A percentile compares a stretch with the other conserved stretches of the same genome.
Evolutionary conservation across 164 flowering plant species (phyloP).

Genomic region (Tinospora cordifolia): DNA sequence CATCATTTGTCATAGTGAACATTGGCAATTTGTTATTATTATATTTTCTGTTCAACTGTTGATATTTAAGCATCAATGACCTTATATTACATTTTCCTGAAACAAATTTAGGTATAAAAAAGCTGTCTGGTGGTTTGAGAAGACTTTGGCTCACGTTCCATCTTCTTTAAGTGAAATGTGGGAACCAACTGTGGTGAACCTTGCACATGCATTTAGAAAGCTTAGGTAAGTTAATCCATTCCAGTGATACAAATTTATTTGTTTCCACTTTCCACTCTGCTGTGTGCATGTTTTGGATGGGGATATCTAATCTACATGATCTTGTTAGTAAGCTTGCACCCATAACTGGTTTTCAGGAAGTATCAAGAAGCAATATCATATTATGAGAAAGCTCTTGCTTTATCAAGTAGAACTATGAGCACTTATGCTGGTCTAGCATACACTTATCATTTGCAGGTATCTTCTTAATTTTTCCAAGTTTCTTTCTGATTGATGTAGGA

Average conservation of each 20-base stretch:
- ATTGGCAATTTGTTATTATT: too few relatives aligned
- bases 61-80: not conserved
- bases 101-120: slow-evolving; percentile 60
- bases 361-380: slow-evolving; percentile 70
- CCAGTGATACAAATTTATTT: not conserved
- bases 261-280: not conserved
- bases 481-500: not conserved
- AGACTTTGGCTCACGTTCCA: slow-evolving; percentile 64
- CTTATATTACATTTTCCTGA: slow-evolving; percentile 7
- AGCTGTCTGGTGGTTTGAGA: slow-evolving; percentile 83
- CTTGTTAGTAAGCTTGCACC: not conserved
- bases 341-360: slow-evolving; percentile 31
- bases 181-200: slow-evolving; percentile 94
- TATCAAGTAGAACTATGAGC: slow-evolving; percentile 84
- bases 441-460: slow-evolving; percentile 90
- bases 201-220: slow-evolving; percentile 86
- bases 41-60: not conserved
- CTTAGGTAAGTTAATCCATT: slow-evolving; percentile 44
- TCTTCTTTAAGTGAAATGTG: slow-evolving; percentile 75
- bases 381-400: slow-evolving; percentile 85
- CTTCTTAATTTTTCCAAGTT: not conserved
- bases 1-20: too few relatives aligned
- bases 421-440: slow-evolving; percentile 97
- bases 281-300: not conserved
- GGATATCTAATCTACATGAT: not conserved